Base-by-base conservation (phyloP, 805 yeast species). In the Metschnikowia orientalis region DNA sequence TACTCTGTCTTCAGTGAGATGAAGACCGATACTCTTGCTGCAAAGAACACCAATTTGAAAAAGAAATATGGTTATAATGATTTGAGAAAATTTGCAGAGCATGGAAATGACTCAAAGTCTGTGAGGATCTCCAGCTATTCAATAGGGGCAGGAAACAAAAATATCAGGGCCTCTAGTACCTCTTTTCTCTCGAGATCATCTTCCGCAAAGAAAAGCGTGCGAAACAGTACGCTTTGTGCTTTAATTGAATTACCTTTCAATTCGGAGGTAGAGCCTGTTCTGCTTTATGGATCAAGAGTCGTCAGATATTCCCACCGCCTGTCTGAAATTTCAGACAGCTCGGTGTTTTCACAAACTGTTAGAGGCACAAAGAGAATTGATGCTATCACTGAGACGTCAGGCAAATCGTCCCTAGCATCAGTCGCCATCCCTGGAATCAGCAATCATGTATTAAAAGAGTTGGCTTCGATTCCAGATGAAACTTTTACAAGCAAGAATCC, bases 401-500 rank as follows among this genome's bases (percentile, higher is more conserved):
- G 18, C 21, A 28, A 35, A 9, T 40, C 56, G 3, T 45, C 61
- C 1, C 36, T 51, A 16, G 47, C 51, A 22, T 59, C 67, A 2
- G 73, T 70, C 4, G 81, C 78, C 2, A 77, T 83, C 28, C 82
- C 81, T 1, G 72, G 71, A 2, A 65, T 67, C 12, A 63, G 67
- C 44, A 61, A 50, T 34, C 55, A 50, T 40, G 65, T 62, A 4
- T 51, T 67, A 28, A 61, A 63, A 25, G 86, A 80, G 48, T 68
- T 88, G 29, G 94, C 94, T 1, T 82, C 83, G 5, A 77, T 89
- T 31, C 90, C 96, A 0, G 96, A 90, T 54, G 88, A 81, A 28
- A 69, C 79, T 0, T 62, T 73, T 25, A 67, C 63, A 23, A 74
- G 69, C 18, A 75, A 71, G 11, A 84, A 86, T 56, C 95, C 95